Base-by-base conservation (phyloP, 73 alveolate species). In the Loxodes magnus region DNA sequence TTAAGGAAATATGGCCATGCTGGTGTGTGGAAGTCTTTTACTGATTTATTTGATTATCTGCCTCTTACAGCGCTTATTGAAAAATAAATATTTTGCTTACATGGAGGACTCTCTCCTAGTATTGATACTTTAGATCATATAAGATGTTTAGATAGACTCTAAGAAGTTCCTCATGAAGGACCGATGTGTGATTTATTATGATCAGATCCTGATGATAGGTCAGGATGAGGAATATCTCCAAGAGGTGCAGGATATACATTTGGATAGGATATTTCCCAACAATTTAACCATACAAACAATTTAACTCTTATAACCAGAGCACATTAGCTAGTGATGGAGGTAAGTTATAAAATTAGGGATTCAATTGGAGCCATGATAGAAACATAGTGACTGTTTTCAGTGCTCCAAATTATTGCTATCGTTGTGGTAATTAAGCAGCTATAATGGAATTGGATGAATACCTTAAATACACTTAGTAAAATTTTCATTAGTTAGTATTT, bases 351-450 rank as follows among this genome's bases (percentile, higher is more conserved):
- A n/a, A n/a, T n/a, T n/a, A n/a, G n/a, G 93, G 92, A 5, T 73
- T 49, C 62, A 43, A 38, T 28, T 56, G 86, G 77, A 14, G 43
- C 19, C 96, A 89, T 35, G 90, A 89, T 26, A 86, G 76, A 68
- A 79, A 90, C 44, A 78, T 79, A 44, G 94, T 80, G 52, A 87
- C 96, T 21, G 72, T 90, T 42, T 90, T 87, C 76, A 78, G 93
- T 6, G 98, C 98, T n/a, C 98, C 98, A 15, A 90, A 90, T 71
- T 90, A 90, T 75, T 86, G 98, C 71, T 86, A 87, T 67, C 67
- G 98, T 75, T 91, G 98, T 62, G 97, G 92, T n/a, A 88, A 91
- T 60, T 81, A 91, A 50, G 97, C 96, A 24, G 97, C 94, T 17
- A 85, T 87, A 34, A 66, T 87, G 75, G 97, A 87, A 58, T 87